phyloP scores from a whole-genome alignment of 1,284 basidiomycete species.

The Bondarzewia mesenterica region DNA sequence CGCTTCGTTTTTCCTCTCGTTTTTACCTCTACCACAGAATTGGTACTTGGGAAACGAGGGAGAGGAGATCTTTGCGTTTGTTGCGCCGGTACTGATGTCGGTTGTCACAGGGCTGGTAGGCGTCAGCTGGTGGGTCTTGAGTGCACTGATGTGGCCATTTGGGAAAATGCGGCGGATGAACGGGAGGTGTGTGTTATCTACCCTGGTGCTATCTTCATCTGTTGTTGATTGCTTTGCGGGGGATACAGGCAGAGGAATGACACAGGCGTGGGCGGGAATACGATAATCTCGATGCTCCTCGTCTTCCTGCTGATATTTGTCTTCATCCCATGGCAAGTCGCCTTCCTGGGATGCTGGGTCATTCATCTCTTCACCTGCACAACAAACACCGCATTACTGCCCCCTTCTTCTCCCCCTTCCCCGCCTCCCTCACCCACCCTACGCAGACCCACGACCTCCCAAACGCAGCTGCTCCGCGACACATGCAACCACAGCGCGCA shows the following conservation, averaged over 20 bases:
- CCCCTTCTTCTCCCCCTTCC: constrained; percentile 9
- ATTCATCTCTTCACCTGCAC: constrained; percentile 67
- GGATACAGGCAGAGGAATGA: constrained; percentile 3
- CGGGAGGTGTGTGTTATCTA: constrained; percentile 3
- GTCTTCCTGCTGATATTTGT: constrained; percentile 64
- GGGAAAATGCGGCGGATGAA: constrained; percentile 23
- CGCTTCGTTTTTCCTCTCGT: constrained; percentile 35
- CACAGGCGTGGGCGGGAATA: background rate
- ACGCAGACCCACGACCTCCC: constrained; percentile 1
- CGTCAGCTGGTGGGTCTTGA: constrained; percentile 48
- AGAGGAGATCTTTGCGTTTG: constrained; percentile 34
- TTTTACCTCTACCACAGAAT: constrained; percentile 47
- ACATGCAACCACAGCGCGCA: constrained; percentile 46
- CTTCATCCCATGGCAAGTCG: constrained; percentile 85
- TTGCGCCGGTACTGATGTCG: constrained; percentile 50
- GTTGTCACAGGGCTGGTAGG: constrained; percentile 53
- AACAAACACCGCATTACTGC: constrained; percentile 13
- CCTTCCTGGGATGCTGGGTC: constrained; percentile 75
- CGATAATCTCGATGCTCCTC: constrained; percentile 46
- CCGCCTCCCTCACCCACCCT: constrained; percentile 5
- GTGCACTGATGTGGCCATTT: constrained; percentile 34
- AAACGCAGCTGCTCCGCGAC: constrained; percentile 15
- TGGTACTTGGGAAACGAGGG: constrained; percentile 55
- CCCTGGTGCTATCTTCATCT: background rate
- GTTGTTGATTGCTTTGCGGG: background rate